Conservation (phyloP, 23 red algal species). For the Gracilariopsis chorda region DNA sequence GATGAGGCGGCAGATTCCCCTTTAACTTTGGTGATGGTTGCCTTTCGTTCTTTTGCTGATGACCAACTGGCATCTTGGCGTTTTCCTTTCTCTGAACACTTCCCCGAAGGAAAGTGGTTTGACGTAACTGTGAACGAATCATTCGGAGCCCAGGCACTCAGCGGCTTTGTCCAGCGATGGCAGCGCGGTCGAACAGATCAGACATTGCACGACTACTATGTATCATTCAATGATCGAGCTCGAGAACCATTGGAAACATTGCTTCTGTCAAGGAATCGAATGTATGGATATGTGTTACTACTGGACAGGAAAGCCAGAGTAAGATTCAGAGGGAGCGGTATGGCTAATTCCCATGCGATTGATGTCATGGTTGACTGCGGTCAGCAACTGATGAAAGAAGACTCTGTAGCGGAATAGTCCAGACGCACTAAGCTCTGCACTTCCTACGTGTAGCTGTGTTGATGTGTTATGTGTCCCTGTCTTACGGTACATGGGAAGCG, state of each 20-base stretch:
- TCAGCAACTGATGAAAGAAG: constrained; percentile 21
- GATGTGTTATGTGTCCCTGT: too few relatives aligned
- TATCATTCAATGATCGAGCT: constrained; percentile 52
- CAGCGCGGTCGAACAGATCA: constrained; percentile 45
- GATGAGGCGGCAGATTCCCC: constrained; percentile 30
- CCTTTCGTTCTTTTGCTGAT: constrained; percentile 54
- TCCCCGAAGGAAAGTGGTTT: constrained; percentile 22
- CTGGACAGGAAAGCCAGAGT: constrained; percentile 46
- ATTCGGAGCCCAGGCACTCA: constrained; percentile 45
- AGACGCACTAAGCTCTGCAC: too few relatives aligned
- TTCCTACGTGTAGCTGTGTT: too few relatives aligned
- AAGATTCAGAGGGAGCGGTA: constrained; percentile 39
- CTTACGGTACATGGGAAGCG: too few relatives aligned
- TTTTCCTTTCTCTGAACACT: not conserved
- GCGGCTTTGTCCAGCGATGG: constrained; percentile 53
- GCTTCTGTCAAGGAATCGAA: constrained; percentile 38
- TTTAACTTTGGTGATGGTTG: constrained; percentile 50
- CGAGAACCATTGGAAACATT: constrained; percentile 49
- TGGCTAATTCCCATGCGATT: not conserved
- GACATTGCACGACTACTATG: constrained; percentile 41
- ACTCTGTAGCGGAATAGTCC: not conserved
- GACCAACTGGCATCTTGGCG: constrained; percentile 50
- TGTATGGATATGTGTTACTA: constrained; percentile 65
- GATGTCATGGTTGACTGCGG: constrained; percentile 12
- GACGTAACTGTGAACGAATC: constrained; percentile 64